phyloP scores from a whole-genome alignment of 129 eudicot species.

The Centrapalus pauciflorus region DNA sequence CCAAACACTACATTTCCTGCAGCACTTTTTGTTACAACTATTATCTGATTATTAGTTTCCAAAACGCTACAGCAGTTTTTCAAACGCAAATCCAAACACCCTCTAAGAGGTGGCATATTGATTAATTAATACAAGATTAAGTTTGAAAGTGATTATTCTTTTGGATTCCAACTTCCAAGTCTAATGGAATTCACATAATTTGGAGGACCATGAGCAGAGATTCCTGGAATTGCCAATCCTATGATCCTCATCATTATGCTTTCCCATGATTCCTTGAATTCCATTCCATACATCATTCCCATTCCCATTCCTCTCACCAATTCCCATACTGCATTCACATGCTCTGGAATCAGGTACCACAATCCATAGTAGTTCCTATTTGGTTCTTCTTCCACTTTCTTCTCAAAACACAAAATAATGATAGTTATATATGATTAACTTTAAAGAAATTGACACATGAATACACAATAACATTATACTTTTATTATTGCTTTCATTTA shows the following conservation, averaged over 20 bases:
- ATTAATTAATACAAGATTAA: too few relatives aligned
- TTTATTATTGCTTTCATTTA: too few relatives aligned
- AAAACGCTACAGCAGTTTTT: too few relatives aligned
- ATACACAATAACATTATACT: too few relatives aligned
- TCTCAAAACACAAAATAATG: neutral
- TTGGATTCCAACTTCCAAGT: conserved; percentile 66
- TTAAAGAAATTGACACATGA: too few relatives aligned
- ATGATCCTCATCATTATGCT: conserved; percentile 46
- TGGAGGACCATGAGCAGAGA: conserved; percentile 79
- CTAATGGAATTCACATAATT: conserved; percentile 78
- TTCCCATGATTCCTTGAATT: conserved; percentile 71
- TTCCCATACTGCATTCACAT: conserved; percentile 87
- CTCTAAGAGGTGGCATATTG: too few relatives aligned
- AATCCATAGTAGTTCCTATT: conserved; percentile 64
- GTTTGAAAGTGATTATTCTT: conserved; percentile 2
- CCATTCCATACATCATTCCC: conserved; percentile 50
- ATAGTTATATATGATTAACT: too few relatives aligned
- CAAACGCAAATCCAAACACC: too few relatives aligned
- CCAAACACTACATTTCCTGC: too few relatives aligned
- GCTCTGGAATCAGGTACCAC: conserved; percentile 55
- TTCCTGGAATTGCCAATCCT: conserved; percentile 75
- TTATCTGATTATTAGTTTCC: too few relatives aligned
- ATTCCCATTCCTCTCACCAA: conserved; percentile 56
- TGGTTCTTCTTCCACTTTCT: conserved; percentile 85
- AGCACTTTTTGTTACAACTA: too few relatives aligned